These are phyloP conservation scores for Prosopis cineraria DNA, from an alignment of 306 rosid species.

Conservation along the genomic window DNA sequence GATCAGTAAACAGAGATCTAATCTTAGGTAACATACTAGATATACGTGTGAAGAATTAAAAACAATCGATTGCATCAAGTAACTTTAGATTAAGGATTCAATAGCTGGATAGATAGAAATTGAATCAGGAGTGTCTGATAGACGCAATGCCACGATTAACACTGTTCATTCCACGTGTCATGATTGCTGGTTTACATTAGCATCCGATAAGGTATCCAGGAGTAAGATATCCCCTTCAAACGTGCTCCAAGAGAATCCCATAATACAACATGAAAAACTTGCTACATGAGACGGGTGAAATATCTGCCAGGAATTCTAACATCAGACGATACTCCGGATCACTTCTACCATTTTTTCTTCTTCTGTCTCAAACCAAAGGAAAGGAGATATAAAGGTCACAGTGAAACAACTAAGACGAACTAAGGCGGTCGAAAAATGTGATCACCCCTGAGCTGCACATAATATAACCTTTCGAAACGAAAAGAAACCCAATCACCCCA, in stretches of 20 bases:
- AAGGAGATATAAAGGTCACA: not conserved
- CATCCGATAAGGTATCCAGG: constrained; percentile 10
- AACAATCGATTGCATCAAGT: not conserved
- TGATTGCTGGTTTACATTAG: constrained; percentile 16
- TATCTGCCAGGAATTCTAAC: constrained; percentile 12
- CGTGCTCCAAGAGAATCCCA: not conserved
- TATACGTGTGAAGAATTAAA: not conserved
- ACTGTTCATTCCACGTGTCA: constrained; percentile 5
- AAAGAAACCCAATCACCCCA: constrained; percentile 30
- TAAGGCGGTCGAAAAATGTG: not conserved
- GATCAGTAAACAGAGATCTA: not conserved
- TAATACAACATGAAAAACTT: not conserved
- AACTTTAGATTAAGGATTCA: constrained; percentile 2
- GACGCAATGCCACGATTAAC: constrained; percentile 21
- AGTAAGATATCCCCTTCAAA: constrained; percentile 33
- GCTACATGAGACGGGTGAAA: constrained; percentile 9
- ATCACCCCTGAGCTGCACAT: constrained; percentile 4
- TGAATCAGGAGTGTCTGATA: constrained; percentile 7
- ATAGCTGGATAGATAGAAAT: not conserved
- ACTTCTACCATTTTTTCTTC: constrained; percentile 14
- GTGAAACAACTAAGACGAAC: constrained; percentile 6
- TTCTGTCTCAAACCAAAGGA: constrained; percentile 12
- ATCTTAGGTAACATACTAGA: not conserved
- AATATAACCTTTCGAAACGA: not conserved
- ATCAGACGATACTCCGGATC: constrained; percentile 12